Percentiles rank a stretch among this genome's conserved stretches.
These are phyloP conservation scores for Myrmaecium sp. DNA, from an alignment of 2,329 filamentous ascomycete genomes.

Conservation along the genomic window DNA sequence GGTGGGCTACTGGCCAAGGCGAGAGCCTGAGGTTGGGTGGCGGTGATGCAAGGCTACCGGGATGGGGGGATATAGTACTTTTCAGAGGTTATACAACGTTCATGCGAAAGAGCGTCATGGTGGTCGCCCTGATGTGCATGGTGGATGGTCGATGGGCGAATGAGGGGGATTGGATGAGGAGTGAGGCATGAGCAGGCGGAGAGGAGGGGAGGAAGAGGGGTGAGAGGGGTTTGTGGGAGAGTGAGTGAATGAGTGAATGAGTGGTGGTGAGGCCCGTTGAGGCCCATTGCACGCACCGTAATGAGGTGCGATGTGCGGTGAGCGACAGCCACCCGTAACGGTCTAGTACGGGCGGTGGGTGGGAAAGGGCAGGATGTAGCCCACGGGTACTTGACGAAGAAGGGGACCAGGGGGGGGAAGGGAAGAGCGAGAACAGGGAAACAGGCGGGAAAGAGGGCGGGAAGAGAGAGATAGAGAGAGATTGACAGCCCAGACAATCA, in stretches of 20 bases:
- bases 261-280: background rate
- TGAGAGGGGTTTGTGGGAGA: constrained; percentile 10
- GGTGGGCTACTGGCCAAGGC: no score
- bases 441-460: background rate
- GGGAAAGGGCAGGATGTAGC: no score
- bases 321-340: no score
- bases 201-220: background rate
- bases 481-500: no score
- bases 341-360: no score
- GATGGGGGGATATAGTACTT: background rate
- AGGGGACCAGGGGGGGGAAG: no score
- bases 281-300: background rate
- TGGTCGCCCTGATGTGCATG: no score
- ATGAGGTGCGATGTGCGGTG: background rate
- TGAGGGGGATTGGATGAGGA: background rate
- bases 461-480: background rate
- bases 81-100: no score
- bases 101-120: no score
- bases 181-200: background rate
- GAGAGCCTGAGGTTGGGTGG: constrained; percentile 10
- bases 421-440: background rate
- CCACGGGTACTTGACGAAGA: no score
- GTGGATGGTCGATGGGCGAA: no score
- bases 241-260: constrained; percentile 6
- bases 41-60: background rate